phyloP scores from a whole-genome alignment of 257 asterid species.

The Leonotis leonurus region DNA sequence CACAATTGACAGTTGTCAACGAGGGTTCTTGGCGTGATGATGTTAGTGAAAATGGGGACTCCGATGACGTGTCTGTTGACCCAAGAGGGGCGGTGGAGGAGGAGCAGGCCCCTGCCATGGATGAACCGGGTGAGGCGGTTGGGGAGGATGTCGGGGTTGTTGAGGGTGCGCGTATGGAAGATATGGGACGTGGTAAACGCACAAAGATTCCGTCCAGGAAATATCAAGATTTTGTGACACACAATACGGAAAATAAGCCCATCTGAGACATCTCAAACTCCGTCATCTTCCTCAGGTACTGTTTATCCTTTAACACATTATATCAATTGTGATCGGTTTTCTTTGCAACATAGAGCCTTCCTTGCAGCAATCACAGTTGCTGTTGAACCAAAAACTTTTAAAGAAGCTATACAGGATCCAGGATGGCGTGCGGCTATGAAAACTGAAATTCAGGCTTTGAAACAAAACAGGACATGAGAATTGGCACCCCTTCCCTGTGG shows the following conservation, averaged over 20 bases:
- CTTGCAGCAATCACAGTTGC: not conserved
- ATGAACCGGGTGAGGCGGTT: no score
- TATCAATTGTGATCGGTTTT: conserved; percentile 3
- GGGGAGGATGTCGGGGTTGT: no score
- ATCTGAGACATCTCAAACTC: not conserved
- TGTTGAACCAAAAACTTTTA: not conserved
- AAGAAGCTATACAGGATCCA: not conserved
- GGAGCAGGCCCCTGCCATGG: no score
- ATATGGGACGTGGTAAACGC: not conserved
- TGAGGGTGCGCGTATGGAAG: no score
- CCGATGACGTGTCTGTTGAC: not conserved
- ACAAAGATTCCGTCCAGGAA: not conserved
- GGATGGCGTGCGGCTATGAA: not conserved
- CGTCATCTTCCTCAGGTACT: conserved; percentile 1
- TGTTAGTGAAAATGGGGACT: not conserved
- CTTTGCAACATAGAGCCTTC: not conserved
- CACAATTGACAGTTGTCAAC: no score
- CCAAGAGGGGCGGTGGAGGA: no score
- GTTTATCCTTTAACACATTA: conserved; percentile 8
- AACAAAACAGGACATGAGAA: not conserved
- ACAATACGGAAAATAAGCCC: not conserved
- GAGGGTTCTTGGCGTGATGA: not conserved
- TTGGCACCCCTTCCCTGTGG: not conserved
- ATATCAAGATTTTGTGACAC: not conserved
- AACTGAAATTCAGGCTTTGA: not conserved